A percentile compares a stretch with the other conserved stretches of the same genome.
phyloP scores from a whole-genome alignment of 345 rosid species.

The Gossypium stocksii region DNA sequence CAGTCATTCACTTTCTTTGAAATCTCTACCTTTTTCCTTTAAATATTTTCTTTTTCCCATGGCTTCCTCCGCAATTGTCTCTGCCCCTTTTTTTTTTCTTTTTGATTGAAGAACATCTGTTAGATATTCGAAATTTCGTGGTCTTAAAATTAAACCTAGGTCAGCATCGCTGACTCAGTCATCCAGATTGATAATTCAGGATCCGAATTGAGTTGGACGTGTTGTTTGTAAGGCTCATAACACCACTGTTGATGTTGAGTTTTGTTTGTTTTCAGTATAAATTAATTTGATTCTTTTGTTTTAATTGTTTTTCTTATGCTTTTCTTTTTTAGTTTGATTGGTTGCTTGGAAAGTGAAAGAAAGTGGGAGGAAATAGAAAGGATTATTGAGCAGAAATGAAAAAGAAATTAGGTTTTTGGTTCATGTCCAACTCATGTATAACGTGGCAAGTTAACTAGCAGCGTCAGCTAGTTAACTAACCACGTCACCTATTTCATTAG shows the following conservation, averaged over 20 bases:
- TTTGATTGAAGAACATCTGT: slow-evolving; percentile 2
- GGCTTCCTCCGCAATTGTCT: slow-evolving; percentile 7
- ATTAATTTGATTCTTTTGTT: neutral
- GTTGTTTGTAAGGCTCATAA: slow-evolving; percentile 18
- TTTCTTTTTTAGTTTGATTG: too few species aligned
- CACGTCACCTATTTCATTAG: too few species aligned
- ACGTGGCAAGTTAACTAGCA: too few species aligned
- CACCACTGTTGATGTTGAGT: slow-evolving; percentile 20
- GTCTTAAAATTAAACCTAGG: neutral
- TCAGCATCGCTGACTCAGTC: neutral
- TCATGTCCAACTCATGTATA: too few species aligned
- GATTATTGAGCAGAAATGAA: neutral
- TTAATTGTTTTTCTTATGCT: too few species aligned
- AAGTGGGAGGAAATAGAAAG: neutral
- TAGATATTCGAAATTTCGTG: neutral
- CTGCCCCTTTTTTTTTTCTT: slow-evolving; percentile 8
- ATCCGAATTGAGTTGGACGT: neutral
- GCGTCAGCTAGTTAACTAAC: too few species aligned
- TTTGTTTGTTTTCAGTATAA: too few species aligned
- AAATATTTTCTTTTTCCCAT: neutral
- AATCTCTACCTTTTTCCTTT: neutral
- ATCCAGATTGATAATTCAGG: slow-evolving; percentile 10
- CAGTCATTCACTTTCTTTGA: too few species aligned
- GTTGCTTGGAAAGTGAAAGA: neutral
- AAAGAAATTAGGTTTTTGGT: too few species aligned